These are phyloP conservation scores for Penicillium sp. DNA, from an alignment of 2,329 filamentous ascomycete species.

Conservation along the genomic window DNA sequence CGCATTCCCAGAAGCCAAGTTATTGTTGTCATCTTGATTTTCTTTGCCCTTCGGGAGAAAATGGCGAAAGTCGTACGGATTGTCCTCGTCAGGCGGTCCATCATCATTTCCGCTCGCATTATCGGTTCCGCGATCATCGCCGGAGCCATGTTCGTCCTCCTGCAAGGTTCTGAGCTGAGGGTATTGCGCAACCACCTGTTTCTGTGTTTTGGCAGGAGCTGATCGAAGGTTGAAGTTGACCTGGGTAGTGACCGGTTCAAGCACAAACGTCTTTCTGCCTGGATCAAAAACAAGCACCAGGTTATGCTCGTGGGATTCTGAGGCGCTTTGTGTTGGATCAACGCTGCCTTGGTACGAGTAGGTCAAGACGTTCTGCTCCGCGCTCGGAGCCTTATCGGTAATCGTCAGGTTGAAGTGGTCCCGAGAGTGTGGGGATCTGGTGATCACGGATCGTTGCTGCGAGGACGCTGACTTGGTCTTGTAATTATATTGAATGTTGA, in stretches of 20 bases:
- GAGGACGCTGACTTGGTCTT: slow-evolving; percentile 48
- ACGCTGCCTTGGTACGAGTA: slow-evolving; percentile 49
- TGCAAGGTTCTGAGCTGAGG: slow-evolving; percentile 62
- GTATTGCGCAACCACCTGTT: slow-evolving; percentile 69
- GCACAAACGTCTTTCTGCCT: slow-evolving; percentile 73
- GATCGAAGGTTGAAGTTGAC: slow-evolving; percentile 85
- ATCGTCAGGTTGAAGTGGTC: slow-evolving; percentile 48
- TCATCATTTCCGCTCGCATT: slow-evolving; percentile 48
- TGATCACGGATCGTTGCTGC: slow-evolving; percentile 45
- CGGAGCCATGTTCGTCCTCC: slow-evolving; percentile 41
- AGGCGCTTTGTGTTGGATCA: slow-evolving; percentile 38
- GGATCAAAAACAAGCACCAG: slow-evolving; percentile 75
- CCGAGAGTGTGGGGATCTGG: slow-evolving; percentile 36
- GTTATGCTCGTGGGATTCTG: slow-evolving; percentile 37
- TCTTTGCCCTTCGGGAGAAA: slow-evolving; percentile 52
- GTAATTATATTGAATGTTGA: slow-evolving; percentile 54
- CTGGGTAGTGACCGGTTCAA: slow-evolving; percentile 80
- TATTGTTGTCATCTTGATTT: slow-evolving; percentile 37
- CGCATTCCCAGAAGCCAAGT: slow-evolving; percentile 38
- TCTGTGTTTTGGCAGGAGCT: slow-evolving; percentile 69
- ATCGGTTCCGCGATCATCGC: slow-evolving; percentile 38
- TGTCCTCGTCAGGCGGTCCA: slow-evolving; percentile 48
- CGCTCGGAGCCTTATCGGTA: slow-evolving; percentile 46
- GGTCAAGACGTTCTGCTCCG: slow-evolving; percentile 43
- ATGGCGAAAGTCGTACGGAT: slow-evolving; percentile 56